Base-by-base conservation (phyloP, 768 basidiomycete species). In the Mycena polygramma region DNA sequence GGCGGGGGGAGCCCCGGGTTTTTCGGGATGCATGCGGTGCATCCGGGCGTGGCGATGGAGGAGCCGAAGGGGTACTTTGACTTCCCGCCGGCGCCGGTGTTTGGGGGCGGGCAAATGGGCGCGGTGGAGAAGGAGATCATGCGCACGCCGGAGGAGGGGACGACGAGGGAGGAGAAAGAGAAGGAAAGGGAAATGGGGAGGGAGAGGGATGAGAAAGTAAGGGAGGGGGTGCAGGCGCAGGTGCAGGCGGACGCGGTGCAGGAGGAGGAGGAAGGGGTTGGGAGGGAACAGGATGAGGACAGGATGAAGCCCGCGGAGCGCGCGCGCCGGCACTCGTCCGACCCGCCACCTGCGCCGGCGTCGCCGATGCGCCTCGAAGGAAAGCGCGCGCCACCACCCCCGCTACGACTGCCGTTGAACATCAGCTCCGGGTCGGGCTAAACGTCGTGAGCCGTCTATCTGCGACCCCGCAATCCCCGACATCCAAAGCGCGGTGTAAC, bases 31-130 rank as follows among this genome's bases (percentile, higher is more conserved):
- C 66, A 70, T 58, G 8, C 61, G 20, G 30, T 73, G 63, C 55
- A n/a, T 24, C 11, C 26, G 30, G 19, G 20, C 20, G 20, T 9
- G 60, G 54, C 2, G 54, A 20, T 48, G 46, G 70, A 73, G 63
- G 72, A 73, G 63, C 72, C 72, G 36, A 70, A 73, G 69, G 69
- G 69, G 39, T 73, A 73, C 43, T 73, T 73, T 51, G 72, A 73
- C 36, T 60, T 73, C 43, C 63, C 72, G 63, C 65, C 63, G 26
- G 55, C 66, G 55, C n/a, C 22, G 66, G 51, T 52, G 36, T 3
- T 24, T 19, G 19, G 39, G 15, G 19, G 49, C 14, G 19, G 22
- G 51, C 30, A 30, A 6, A 30, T 30, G 30, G 20, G 37, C 7
- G 53, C 19, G 52, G 60, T 68, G 54, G 67, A 68, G 67, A 48